These are phyloP conservation scores for Dryadomyces quercivorus DNA, from an alignment of 2,329 filamentous ascomycete species.

Conservation along the genomic window DNA sequence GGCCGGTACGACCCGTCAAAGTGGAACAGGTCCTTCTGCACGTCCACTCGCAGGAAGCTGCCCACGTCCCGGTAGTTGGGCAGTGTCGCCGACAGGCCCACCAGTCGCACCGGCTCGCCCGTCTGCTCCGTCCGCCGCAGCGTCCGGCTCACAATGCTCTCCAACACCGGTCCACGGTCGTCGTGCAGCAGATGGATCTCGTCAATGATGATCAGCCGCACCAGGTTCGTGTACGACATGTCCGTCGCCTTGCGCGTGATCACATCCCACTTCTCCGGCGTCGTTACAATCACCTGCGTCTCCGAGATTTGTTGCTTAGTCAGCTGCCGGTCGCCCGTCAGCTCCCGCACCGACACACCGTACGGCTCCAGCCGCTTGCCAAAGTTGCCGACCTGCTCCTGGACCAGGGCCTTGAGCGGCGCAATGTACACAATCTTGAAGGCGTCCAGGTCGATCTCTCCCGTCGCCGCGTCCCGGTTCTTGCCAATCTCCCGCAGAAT, in stretches of 20 bases:
- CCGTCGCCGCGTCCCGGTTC: constrained; percentile 75
- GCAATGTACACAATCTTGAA: constrained; percentile 99
- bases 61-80: constrained; percentile 96
- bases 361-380: constrained; percentile 82
- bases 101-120: constrained; percentile 79
- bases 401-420: constrained; percentile 86
- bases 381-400: constrained; percentile 97
- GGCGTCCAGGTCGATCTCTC: constrained; percentile 88
- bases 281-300: constrained; percentile 96
- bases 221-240: constrained; percentile 92
- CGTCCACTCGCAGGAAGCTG: constrained; percentile 84
- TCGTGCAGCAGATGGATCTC: constrained; percentile 97
- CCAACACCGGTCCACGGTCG: constrained; percentile 88
- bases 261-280: constrained; percentile 98
- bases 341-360: constrained; percentile 84
- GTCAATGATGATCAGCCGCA: constrained; percentile 90
- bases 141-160: constrained; percentile 91
- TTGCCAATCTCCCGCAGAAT: constrained; percentile 96
- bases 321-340: constrained; percentile 94
- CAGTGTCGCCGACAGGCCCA: constrained; percentile 87
- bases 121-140: constrained; percentile 91
- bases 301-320: constrained; percentile 98
- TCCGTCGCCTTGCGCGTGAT: constrained; percentile 97
- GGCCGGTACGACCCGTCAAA: constrained; percentile 92
- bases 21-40: constrained; percentile 78